phyloP scores from a whole-genome alignment of 441 rosid genomes.

The Populus hybrid region DNA sequence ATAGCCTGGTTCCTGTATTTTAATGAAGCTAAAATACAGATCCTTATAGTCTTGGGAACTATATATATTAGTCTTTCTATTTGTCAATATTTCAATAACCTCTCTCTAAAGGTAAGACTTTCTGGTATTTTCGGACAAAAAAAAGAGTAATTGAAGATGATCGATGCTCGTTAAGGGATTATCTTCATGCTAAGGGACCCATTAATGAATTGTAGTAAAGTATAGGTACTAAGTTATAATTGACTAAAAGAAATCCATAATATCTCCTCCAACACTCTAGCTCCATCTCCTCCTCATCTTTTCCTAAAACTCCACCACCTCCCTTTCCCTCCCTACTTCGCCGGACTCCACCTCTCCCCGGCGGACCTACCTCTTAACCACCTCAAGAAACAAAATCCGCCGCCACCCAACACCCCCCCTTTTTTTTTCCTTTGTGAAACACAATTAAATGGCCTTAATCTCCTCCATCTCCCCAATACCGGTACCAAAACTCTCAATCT shows the following conservation, averaged over 20 bases:
- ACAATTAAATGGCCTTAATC: slow-evolving; percentile 25
- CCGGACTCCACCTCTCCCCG: slow-evolving; percentile 25
- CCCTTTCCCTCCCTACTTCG: slow-evolving; percentile 6
- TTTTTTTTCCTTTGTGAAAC: background rate
- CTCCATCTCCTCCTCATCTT: slow-evolving; percentile 23
- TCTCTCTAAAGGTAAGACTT: no score
- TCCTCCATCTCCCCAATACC: slow-evolving; percentile 8
- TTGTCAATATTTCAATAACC: no score
- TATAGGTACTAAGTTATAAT: background rate
- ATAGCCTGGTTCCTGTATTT: no score
- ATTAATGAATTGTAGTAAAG: background rate
- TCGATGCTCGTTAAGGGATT: background rate
- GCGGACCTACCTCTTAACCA: slow-evolving; percentile 4
- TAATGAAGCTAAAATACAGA: no score
- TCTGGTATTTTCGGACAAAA: no score
- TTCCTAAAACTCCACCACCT: slow-evolving; percentile 13
- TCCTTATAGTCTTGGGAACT: background rate
- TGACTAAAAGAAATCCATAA: background rate
- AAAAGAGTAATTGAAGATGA: background rate
- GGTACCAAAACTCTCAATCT: slow-evolving; percentile 26
- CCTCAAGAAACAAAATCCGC: background rate
- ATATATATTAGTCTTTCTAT: background rate
- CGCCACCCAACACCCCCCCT: background rate
- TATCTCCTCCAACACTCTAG: background rate
- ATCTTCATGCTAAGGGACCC: background rate